Evolutionary conservation across 257 asterid genomes (phyloP), one percentile per base, ranked within the genome.

Genomic region (Apocynum venetum): DNA sequence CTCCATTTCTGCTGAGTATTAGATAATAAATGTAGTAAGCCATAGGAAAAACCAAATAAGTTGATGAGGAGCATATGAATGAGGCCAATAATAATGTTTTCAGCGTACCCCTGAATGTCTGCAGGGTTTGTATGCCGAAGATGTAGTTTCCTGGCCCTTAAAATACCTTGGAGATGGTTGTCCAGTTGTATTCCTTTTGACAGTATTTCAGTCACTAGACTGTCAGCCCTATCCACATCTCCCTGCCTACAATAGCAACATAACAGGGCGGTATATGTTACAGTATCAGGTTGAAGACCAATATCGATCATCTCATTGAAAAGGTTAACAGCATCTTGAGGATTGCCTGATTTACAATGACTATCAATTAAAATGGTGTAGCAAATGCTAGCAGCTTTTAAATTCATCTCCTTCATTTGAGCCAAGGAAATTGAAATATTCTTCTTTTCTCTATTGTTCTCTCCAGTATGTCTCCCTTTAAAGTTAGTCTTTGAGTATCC

Each of bases 321-420:
- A 75, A 89, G 88, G 71, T 79, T 75, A 84, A 83, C 72, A 77
- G 96, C 98, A 79, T 86, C 91, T 63, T 84, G 72, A 82, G 91
- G 85, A 78, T 89, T 88, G 76, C 79, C 86, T 12, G 91, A 88
- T 84, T 94, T 94, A 84, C 96, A 91, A 15, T 70, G 83, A 78
- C 88, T 75, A 78, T 94, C 97, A 57, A 94, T 92, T 79, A 91
- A 80, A 52, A 81, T 92, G 47, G 97, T 94, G 81, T 91, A 91
- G 85, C 87, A 87, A 77, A 86, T 79, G 38, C 82, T 89, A 71
- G 92, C 97, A 53, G 92, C 92, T 73, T 79, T 72, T 61, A 91
- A 31, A 77, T 81, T 87, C 91, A 71, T 80, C 81, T 83, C 87
- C 72, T 85, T 82, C 89, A 92, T 81, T 78, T 87, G 93, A 47